Percentiles rank a stretch among this genome's conserved stretches.
Evolutionary conservation across 805 yeast genomes (phyloP).

Genomic region (Vanderwaltozyma verrucispora): DNA sequence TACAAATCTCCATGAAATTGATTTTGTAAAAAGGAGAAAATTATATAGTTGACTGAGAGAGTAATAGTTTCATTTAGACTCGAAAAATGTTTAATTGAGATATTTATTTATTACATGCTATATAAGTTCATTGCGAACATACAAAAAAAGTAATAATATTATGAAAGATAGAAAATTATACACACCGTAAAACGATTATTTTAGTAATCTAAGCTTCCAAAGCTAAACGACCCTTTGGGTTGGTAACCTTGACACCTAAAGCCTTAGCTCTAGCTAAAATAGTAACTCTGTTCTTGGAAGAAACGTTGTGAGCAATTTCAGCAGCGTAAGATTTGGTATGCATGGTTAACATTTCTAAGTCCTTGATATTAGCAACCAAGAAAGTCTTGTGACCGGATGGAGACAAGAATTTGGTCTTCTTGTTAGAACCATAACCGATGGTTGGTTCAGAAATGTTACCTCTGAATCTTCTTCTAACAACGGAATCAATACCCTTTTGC

Average conservation of each 20-base stretch:
- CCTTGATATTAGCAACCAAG: constrained; percentile 85
- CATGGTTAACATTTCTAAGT: constrained; percentile 88
- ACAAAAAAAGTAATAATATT: constrained; percentile 1
- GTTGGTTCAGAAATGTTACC: constrained; percentile 98
- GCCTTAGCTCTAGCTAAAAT: constrained; percentile 96
- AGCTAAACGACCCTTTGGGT: constrained; percentile 97
- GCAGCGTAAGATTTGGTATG: constrained; percentile 99
- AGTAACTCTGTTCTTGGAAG: constrained; percentile 96
- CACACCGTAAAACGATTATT: constrained; percentile 4
- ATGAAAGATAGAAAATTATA: constrained; percentile 5
- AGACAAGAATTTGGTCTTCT: constrained; percentile 89
- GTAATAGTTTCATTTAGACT: too few species aligned
- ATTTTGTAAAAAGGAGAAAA: too few species aligned
- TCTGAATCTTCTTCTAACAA: constrained; percentile 99
- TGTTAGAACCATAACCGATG: constrained; percentile 99
- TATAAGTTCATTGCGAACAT: neutral
- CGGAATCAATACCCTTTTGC: constrained; percentile 99
- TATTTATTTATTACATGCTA: neutral
- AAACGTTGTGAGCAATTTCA: constrained; percentile 98
- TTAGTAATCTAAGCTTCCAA: constrained; percentile 71
- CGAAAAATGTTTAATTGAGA: neutral
- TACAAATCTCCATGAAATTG: too few species aligned
- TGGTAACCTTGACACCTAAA: constrained; percentile 97
- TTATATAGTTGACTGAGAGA: too few species aligned
- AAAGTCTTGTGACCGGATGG: constrained; percentile 98